Base-by-base conservation (phyloP, 441 rosid species). In the Erodium texanum region DNA sequence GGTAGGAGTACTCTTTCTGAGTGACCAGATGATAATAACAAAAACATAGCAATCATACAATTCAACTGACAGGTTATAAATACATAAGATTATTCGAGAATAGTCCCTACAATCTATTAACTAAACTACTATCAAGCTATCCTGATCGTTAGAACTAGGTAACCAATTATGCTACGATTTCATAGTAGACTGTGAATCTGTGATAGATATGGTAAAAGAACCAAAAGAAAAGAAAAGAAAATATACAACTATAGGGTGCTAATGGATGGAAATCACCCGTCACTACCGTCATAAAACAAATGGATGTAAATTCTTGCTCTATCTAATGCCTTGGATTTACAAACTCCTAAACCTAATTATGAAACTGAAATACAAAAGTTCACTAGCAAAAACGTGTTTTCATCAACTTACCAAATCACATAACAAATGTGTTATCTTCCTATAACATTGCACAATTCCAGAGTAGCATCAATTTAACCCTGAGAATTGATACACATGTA, bases 31-130 rank as follows among this genome's bases (percentile, higher is more conserved):
- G 29, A 67, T 16, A 24, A 32, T 32, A 11, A 10, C 24, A 38
- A 58, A 66, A 11, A 10, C 24, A 38, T 43, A 66, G 1, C 19
- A 66, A 23, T 24, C 52, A 7, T 66, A 22, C 10, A 14, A 45
- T 22, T 43, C 32, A 22, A 65, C 68, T 41, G 22, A 20, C 11
- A 27, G 45, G 66, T 34, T 14, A 68, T 16, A 1, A 43, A 43
- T 43, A 10, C 32, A 59, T 38, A 74, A 65, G 36, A 38, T 20
- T 24, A 19, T 19, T 58, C 63, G 19, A 43, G 50, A 43, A 43
- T 43, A n/a, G 50, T 14, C 50, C n/a, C 9, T 19, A 19, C 36
- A 20, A 22, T 58, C 29, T 58, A 29, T 58, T 38, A 67, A 70
- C n/a, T 27, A 63, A 9, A 32, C 41, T 63, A 15, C n/a, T 23